These are phyloP conservation scores for Flaveria bidentis DNA, from an alignment of 129 eudicot species.

Conservation along the genomic window DNA sequence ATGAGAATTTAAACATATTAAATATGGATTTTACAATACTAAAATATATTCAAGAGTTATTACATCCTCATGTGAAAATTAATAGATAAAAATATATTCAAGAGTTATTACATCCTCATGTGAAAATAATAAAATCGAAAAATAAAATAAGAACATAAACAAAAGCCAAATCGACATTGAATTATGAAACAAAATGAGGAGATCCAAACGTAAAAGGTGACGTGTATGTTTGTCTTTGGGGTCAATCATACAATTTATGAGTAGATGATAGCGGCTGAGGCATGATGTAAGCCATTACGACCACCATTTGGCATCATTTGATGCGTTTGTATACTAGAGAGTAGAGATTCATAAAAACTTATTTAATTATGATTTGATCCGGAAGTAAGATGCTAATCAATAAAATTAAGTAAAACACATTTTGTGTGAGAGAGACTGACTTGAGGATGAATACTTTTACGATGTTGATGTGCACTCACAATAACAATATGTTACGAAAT, in stretches of 20 bases:
- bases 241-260: not conserved
- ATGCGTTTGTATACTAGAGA: not conserved
- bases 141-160: not conserved
- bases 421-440: too few relatives aligned
- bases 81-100: too few relatives aligned
- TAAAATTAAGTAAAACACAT: too few relatives aligned
- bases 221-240: slow-evolving; percentile 8
- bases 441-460: too few relatives aligned
- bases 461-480: too few relatives aligned
- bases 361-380: not conserved
- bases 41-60: not conserved
- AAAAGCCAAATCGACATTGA: slow-evolving; percentile 14
- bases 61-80: not conserved
- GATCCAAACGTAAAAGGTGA: not conserved
- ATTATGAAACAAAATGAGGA: not conserved
- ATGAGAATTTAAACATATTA: too few relatives aligned
- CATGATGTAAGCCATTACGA: slow-evolving; percentile 41
- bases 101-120: not conserved
- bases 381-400: too few relatives aligned
- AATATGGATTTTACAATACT: too few relatives aligned
- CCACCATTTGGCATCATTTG: slow-evolving; percentile 1
- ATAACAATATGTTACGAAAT: too few relatives aligned
- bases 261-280: slow-evolving; percentile 15
- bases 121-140: not conserved
- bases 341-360: not conserved